Evolutionary conservation across 1,284 basidiomycete genomes (phyloP).

Genomic region (Anthracocystis walkeri): DNA sequence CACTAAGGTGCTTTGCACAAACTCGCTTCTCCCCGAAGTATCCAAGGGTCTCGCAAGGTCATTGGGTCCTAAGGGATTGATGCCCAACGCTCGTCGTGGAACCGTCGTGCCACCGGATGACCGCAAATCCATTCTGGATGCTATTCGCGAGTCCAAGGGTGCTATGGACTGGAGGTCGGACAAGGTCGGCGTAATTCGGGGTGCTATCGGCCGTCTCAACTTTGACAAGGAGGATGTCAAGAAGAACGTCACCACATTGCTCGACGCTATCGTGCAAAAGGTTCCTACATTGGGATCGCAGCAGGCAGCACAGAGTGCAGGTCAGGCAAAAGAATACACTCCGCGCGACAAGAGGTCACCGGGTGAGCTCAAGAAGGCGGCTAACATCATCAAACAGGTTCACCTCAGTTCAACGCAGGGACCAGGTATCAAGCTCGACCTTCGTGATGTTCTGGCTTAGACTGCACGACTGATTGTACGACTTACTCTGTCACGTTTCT

Average conservation of each 20-base stretch:
- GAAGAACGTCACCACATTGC: conserved; percentile 82
- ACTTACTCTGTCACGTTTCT: not conserved
- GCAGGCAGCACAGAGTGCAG: conserved; percentile 34
- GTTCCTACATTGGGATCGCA: conserved; percentile 50
- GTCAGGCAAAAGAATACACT: conserved; percentile 37
- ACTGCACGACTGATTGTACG: no score
- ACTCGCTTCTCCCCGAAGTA: conserved; percentile 81
- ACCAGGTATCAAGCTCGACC: conserved; percentile 79
- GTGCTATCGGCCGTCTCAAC: conserved; percentile 73
- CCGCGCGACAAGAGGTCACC: conserved; percentile 30
- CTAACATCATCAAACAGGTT: conserved; percentile 72
- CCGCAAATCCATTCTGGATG: conserved; percentile 73
- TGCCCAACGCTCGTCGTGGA: conserved; percentile 93
- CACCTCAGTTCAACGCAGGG: conserved; percentile 86
- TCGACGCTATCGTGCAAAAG: conserved; percentile 75
- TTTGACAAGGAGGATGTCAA: conserved; percentile 82
- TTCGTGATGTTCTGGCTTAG: conserved; percentile 56
- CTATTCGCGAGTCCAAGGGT: conserved; percentile 82
- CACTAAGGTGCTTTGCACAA: conserved; percentile 85
- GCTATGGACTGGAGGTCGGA: conserved; percentile 94
- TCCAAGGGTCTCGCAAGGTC: conserved; percentile 80
- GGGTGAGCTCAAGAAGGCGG: conserved; percentile 53
- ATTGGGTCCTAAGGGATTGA: conserved; percentile 91
- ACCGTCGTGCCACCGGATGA: conserved; percentile 88
- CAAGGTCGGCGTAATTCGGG: conserved; percentile 84